phyloP scores from a whole-genome alignment of 768 basidiomycete species.

The Lactarius akahatsu region DNA sequence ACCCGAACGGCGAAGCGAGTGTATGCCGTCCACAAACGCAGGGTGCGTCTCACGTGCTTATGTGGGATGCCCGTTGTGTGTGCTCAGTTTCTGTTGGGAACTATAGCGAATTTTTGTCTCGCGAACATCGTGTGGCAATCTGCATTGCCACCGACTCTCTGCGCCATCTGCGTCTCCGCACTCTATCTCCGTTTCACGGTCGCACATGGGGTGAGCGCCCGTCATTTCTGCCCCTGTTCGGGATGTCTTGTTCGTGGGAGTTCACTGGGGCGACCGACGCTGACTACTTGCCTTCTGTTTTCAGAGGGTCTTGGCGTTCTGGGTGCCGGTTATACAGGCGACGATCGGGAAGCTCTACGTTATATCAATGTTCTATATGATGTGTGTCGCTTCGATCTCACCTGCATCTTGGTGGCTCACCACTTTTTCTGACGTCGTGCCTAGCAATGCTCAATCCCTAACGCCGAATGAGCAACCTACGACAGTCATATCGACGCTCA shows the following conservation, averaged over 20 bases:
- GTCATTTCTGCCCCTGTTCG: neutral
- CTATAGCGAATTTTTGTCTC: conserved; percentile 9
- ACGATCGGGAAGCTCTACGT: conserved; percentile 24
- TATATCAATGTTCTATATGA: conserved; percentile 16
- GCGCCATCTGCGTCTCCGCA: neutral
- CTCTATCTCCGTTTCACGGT: neutral
- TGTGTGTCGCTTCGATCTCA: neutral
- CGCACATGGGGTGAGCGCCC: neutral
- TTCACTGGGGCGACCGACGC: neutral
- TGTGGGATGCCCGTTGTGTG: neutral
- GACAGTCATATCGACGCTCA: conserved; percentile 6
- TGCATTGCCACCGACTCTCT: conserved; percentile 16
- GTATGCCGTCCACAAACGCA: conserved; percentile 2
- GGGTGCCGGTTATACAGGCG: conserved; percentile 1
- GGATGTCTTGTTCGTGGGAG: too few relatives aligned
- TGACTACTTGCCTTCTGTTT: neutral
- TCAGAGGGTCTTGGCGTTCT: conserved; percentile 1
- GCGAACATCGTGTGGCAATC: conserved; percentile 16
- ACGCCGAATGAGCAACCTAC: neutral
- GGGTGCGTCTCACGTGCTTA: conserved; percentile 6
- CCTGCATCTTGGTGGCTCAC: neutral
- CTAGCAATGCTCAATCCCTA: neutral
- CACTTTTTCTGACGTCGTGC: neutral
- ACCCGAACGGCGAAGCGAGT: conserved; percentile 4
- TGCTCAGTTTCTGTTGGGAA: neutral